Base-by-base conservation (phyloP, 176 grass and related monocot species). In the maize (Zea mays) region DNA sequence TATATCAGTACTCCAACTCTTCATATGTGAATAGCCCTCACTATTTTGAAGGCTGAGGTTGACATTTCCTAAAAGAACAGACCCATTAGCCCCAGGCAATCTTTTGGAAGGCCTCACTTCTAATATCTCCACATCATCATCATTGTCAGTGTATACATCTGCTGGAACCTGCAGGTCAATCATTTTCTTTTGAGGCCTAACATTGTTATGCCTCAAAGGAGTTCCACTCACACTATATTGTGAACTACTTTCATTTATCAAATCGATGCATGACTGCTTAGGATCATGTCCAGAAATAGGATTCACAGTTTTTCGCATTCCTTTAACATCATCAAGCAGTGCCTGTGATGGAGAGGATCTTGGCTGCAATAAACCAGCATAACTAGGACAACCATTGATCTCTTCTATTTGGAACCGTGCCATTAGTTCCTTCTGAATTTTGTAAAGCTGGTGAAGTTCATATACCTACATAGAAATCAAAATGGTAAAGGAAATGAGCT, bases 381-480 rank as follows among this genome's bases (percentile, higher is more conserved):
- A 67, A 61, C 76, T 82, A 66, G 72, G 72, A 78, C 49, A 74
- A 75, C 48, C 68, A 62, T 63, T 76, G 33, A 87, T 69, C 52
- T 85, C 75, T 62, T 45, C 71, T 49, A 58, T 81, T 79, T 68
- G 79, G 57, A 69, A 89, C 21, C 79, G 80, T 51, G 79, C 73
- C 94, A 88, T 93, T 86, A 86, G 48, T 45, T 93, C 76, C 36
- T 91, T 97, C 84, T 97, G 91, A 86, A 75, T 87, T 81, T 84
- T 89, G 78, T 97, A 93, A 72, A 97, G 64, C 46, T 79, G 82
- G 56, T 93, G 94, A 72, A 97, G 91, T 75, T 97, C 91, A 70
- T 76, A 84, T 8, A 97, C 88, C 91, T 97, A 38, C 79, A 69
- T 69, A 85, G 7, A 76, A 38, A 12, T 51, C 21, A 80, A 20